Evolutionary conservation across 139 green algal species (phyloP), one percentile per base, ranked within the genome.

Genomic region (Pseudopediastrum boryanum): DNA sequence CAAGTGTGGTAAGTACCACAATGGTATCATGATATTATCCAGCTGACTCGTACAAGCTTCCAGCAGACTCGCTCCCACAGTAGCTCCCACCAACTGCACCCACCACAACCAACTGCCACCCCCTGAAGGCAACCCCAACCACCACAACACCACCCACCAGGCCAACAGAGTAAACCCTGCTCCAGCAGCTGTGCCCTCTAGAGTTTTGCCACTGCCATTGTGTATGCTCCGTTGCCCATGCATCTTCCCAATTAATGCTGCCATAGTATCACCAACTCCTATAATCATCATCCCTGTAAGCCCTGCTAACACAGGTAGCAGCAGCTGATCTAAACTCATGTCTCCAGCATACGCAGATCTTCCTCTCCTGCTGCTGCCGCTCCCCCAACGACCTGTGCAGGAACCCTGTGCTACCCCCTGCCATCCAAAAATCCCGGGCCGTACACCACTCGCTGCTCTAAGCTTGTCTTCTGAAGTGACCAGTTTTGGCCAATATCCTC

Each of bases 21-120:
- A 42, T 1, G 92, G 90, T 25, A 95, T 68, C 64, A 96, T 86
- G 4, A 96, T 66, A 61, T 96, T 96, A 71, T 96, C 92, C 76
- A 96, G 83, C 87, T 96, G 92, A 7, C 76, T 79, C 9, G 92
- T 96, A 2, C 82, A 73, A 16, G 90, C 92, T 80, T 96, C 92
- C 36, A 96, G 75, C 51, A 94, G 35, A 56, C 88, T 89, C 2
- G 88, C 88, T 25, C 86, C 73, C 31, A 70, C 21, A 2, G 90
- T 91, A 10, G 80, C 83, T 0, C 21, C 75, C 23, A 78, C 35
- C 44, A 94, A 25, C n/a, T 33, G 44, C 36, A 61, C 27, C 84
- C 77, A 86, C 56, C 59, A 69, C 27, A 6, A 35, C 48, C 52
- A 54, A 54, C 44, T 59, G 35, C 21, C 58, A 19, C 54, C 31